Evolutionary conservation across 2,329 filamentous ascomycete genomes (phyloP).

Genomic region (Colletotrichum graminicola): DNA sequence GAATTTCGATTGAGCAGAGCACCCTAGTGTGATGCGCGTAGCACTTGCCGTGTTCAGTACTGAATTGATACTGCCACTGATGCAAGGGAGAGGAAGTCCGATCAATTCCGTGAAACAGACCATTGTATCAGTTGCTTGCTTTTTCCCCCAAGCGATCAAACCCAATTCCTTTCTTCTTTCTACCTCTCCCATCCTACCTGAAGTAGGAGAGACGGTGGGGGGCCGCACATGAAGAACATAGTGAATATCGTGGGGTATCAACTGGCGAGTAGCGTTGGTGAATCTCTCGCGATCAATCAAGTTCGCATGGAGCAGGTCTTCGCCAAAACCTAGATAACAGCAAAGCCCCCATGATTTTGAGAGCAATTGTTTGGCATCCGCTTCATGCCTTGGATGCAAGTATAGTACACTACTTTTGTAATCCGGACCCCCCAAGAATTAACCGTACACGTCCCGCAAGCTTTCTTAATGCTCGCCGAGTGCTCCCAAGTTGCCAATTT

Average conservation of each 20-base stretch:
- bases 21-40: not conserved
- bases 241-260: not conserved
- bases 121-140: not conserved
- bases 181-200: not conserved
- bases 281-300: not conserved
- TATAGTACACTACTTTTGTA: constrained; percentile 38
- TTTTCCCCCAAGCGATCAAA: not conserved
- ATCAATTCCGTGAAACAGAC: constrained; percentile 2
- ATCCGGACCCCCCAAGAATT: not conserved
- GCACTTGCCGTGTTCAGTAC: not conserved
- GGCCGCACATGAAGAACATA: not conserved
- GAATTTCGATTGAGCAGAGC: too few species aligned
- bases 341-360: constrained; percentile 1
- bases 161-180: not conserved
- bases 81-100: not conserved
- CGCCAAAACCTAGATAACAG: not conserved
- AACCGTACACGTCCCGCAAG: not conserved
- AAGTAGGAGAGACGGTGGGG: not conserved
- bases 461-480: constrained; percentile 3
- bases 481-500: not conserved
- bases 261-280: not conserved
- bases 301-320: not conserved
- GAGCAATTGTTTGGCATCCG: not conserved
- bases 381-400: constrained; percentile 21
- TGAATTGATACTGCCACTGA: not conserved